These are phyloP conservation scores for Acacia pycnantha DNA, from an alignment of 331 rosid genomes.

Conservation along the genomic window DNA sequence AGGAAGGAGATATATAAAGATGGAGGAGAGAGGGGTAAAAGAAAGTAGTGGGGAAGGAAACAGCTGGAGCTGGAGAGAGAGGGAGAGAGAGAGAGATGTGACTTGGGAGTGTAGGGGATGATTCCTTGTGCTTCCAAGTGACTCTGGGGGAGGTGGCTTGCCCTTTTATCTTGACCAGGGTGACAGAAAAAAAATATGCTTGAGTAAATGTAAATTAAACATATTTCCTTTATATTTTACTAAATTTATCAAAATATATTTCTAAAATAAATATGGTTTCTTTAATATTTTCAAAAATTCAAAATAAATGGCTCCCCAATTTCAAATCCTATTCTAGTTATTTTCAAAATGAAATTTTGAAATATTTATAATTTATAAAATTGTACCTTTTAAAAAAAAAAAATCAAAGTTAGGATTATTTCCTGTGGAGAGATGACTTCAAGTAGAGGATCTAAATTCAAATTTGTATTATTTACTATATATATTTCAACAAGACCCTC, in stretches of 20 bases:
- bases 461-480: background rate
- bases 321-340: too few species aligned
- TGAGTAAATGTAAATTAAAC: background rate
- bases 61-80: slow-evolving; percentile 4
- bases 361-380: too few species aligned
- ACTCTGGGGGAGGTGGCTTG: slow-evolving; percentile 14
- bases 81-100: slow-evolving; percentile 1
- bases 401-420: too few species aligned
- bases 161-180: background rate
- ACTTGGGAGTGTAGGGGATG: background rate
- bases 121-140: background rate
- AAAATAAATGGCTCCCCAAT: too few species aligned
- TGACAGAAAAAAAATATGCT: background rate
- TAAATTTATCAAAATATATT: too few species aligned
- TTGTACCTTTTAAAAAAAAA: too few species aligned
- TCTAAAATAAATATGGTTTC: too few species aligned
- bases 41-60: slow-evolving; percentile 22
- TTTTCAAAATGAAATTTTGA: too few species aligned
- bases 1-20: slow-evolving; percentile 40
- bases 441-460: background rate
- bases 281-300: too few species aligned
- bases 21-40: slow-evolving; percentile 23
- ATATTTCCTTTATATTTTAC: too few species aligned
- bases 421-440: background rate
- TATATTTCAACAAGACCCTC: background rate